Conservation (phyloP, 495 filamentous ascomycete genomes). For the Penicillium silybi region DNA sequence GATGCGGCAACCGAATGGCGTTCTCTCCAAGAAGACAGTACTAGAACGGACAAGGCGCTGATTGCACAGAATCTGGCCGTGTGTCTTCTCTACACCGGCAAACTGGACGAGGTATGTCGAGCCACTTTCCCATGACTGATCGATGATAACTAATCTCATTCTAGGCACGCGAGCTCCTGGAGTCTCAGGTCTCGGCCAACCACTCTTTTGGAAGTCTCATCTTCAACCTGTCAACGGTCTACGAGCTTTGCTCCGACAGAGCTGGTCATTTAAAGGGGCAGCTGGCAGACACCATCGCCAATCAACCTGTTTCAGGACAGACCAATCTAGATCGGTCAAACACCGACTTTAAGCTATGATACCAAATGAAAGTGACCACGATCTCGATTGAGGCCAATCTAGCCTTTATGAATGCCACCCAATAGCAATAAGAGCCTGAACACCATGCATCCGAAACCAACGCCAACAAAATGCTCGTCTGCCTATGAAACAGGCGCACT, state of each 20-base stretch:
- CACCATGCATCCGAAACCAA: slow-evolving; percentile 11
- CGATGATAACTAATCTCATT: slow-evolving; percentile 6
- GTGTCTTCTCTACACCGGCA: slow-evolving; percentile 73
- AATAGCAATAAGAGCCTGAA: slow-evolving; percentile 15
- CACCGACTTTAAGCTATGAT: slow-evolving; percentile 74
- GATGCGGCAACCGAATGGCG: slow-evolving; percentile 61
- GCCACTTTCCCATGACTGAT: neutral
- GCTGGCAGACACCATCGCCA: slow-evolving; percentile 67
- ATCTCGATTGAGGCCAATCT: slow-evolving; percentile 13
- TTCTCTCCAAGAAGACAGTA: slow-evolving; percentile 41
- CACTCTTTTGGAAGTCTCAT: slow-evolving; percentile 68
- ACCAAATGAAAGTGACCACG: slow-evolving; percentile 6
- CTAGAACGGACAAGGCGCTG: slow-evolving; percentile 42
- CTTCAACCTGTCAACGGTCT: slow-evolving; percentile 89
- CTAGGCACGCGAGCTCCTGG: slow-evolving; percentile 57
- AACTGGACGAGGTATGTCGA: slow-evolving; percentile 62
- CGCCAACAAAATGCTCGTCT: slow-evolving; percentile 10
- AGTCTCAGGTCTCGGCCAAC: slow-evolving; percentile 55
- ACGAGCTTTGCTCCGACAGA: slow-evolving; percentile 83
- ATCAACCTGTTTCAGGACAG: slow-evolving; percentile 36
- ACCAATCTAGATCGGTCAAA: slow-evolving; percentile 66
- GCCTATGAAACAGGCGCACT: neutral
- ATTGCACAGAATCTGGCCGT: slow-evolving; percentile 77
- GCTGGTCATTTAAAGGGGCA: slow-evolving; percentile 61
- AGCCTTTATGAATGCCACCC: slow-evolving; percentile 5